Evolutionary conservation across 805 yeast species (phyloP).

Genomic region (Starmera quercuum): DNA sequence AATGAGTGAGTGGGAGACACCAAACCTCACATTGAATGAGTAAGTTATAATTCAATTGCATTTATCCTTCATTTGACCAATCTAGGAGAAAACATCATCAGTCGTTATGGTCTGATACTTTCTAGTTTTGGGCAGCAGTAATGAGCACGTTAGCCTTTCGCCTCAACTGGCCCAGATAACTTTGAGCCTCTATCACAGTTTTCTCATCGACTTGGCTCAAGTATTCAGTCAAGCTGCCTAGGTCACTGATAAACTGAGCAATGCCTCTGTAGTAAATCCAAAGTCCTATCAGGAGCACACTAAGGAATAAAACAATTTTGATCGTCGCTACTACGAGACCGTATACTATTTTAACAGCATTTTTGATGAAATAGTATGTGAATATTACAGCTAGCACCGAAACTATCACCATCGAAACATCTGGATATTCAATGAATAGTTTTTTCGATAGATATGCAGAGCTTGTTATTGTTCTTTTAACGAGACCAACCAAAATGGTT

Average conservation of each 20-base stretch:
- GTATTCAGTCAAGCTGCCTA: slow-evolving; percentile 1
- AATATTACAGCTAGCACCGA: slow-evolving; percentile 15
- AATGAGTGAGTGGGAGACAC: no score
- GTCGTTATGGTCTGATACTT: no score
- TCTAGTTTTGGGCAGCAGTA: no score
- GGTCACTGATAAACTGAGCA: slow-evolving; percentile 10
- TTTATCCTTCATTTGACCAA: no score
- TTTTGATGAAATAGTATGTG: slow-evolving; percentile 21
- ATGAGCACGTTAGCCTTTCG: not conserved
- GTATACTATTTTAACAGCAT: slow-evolving; percentile 16
- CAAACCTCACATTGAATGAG: no score
- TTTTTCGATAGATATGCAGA: slow-evolving; percentile 10
- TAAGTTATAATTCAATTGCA: no score
- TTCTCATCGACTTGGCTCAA: slow-evolving; percentile 7
- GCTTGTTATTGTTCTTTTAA: not conserved
- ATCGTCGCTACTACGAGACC: slow-evolving; percentile 15
- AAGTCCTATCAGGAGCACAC: slow-evolving; percentile 10
- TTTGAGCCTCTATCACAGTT: not conserved
- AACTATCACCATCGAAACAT: slow-evolving; percentile 16
- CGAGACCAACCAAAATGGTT: slow-evolving; percentile 4
- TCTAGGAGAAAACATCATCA: no score
- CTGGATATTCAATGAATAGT: slow-evolving; percentile 24
- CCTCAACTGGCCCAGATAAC: not conserved
- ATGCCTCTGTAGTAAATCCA: slow-evolving; percentile 28
- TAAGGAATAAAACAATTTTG: slow-evolving; percentile 16